Evolutionary conservation across 176 grass and related monocot genomes (phyloP), one percentile per base, ranked within the genome.

Genomic region (Aegilops tauschii): DNA sequence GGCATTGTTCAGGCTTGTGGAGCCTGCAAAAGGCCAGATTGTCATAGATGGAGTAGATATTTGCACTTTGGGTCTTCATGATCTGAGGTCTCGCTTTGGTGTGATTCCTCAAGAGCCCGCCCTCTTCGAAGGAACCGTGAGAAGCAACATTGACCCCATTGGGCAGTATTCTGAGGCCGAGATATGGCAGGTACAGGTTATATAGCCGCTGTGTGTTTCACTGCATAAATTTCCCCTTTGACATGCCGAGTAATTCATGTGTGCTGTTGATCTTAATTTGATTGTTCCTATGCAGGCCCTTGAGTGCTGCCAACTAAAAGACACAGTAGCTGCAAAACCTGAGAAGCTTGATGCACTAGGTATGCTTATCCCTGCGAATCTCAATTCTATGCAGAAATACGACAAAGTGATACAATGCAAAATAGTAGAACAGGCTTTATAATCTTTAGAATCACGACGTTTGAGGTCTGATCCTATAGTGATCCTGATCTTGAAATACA

Each of bases 81-180:
- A 98, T 86, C 90, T 98, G 63, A 95, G 96, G 69, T 98, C 93
- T 54, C 86, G 91, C 47, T 95, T 98, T 21, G 90, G 96, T 56
- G 94, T 98, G 63, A 98, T 98, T 90, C 96, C 96, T 61, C 96
- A 98, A 81, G 96, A 98, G 17, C 96, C 96, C 42, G 96, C 90
- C 61, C 93, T 98, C 30, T 98, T 98, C 39, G 96, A 98, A 89
- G 96, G 96, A 84, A 98, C 93, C 36, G 35, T 98, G 23, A 67
- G 96, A 70, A 98, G 86, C 89, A 98, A 98, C 68, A 94, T 98
- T n/a, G 96, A 95, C 50, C 96, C 96, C n/a, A 88, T 85, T 73
- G 96, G 90, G 61, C 86, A 58, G 79, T 95, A 92, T 86, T 94
- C 93, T 52, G 96, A 98, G 61, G 91, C 52, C 37, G 93, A 98